These are phyloP conservation scores for Candida cerambycidarum DNA, from an alignment of 805 yeast genomes.

Conservation along the genomic window DNA sequence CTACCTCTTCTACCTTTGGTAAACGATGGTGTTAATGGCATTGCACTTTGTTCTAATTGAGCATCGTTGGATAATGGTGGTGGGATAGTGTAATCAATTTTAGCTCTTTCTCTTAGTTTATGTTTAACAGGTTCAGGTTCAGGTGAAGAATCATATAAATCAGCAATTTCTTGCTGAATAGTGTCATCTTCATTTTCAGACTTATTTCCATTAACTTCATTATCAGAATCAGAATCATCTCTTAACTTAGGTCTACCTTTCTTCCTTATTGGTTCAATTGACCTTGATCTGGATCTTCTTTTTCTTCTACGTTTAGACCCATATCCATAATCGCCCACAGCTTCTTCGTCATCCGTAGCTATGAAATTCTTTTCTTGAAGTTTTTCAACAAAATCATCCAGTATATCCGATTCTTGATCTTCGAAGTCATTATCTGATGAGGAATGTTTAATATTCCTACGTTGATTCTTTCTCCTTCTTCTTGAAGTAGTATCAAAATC, in stretches of 20 bases:
- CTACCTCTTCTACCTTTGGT: constrained; percentile 39
- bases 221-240: constrained; percentile 7
- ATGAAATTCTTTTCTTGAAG: constrained; percentile 35
- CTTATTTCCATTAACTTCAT: constrained; percentile 9
- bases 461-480: constrained; percentile 3
- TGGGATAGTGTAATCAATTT: constrained; percentile 77
- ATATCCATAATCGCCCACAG: constrained; percentile 22
- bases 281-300: constrained; percentile 22
- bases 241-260: constrained; percentile 17
- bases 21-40: constrained; percentile 19
- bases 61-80: constrained; percentile 64
- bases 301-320: constrained; percentile 16
- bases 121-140: constrained; percentile 46
- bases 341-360: constrained; percentile 38
- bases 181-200: constrained; percentile 30
- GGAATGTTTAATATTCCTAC: neutral
- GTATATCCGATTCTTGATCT: constrained; percentile 10
- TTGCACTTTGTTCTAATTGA: constrained; percentile 19
- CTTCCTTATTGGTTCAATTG: constrained; percentile 21
- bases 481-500: constrained; percentile 8
- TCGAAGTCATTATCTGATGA: constrained; percentile 24
- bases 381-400: constrained; percentile 28
- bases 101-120: constrained; percentile 49
- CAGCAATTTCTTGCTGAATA: constrained; percentile 65
- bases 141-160: constrained; percentile 55